Conservation (phyloP, 768 basidiomycete genomes). For the Tulasnella sp. region DNA sequence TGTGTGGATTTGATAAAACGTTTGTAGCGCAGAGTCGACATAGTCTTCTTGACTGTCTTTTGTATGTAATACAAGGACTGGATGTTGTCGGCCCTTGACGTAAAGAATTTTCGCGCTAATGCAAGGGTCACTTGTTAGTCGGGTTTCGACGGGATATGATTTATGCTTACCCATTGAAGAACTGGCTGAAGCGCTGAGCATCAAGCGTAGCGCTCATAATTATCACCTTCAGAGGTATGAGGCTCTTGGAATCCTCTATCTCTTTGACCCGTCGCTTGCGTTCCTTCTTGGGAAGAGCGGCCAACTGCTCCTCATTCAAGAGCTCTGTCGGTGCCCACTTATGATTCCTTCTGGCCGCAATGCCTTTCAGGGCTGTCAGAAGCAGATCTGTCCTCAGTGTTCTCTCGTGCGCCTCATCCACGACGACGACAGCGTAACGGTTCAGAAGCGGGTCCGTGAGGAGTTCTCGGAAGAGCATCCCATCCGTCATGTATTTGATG, state of each 20-base stretch:
- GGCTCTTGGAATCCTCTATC: constrained; percentile 30
- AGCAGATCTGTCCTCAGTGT: constrained; percentile 89
- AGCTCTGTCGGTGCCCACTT: constrained; percentile 20
- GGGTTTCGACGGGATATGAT: not conserved
- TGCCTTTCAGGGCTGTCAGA: constrained; percentile 80
- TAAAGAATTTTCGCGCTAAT: constrained; percentile 77
- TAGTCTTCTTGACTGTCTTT: constrained; percentile 69
- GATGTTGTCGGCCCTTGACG: constrained; percentile 86
- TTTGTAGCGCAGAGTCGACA: constrained; percentile 77
- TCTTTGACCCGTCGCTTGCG: constrained; percentile 33
- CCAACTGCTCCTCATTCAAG: not conserved
- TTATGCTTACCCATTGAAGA: constrained; percentile 63
- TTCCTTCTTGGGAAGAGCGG: constrained; percentile 25
- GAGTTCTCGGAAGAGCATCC: constrained; percentile 92
- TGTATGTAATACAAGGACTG: constrained; percentile 77
- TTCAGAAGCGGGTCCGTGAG: constrained; percentile 66
- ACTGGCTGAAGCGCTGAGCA: constrained; percentile 85
- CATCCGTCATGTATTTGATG: constrained; percentile 95
- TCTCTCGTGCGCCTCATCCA: constrained; percentile 97
- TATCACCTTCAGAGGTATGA: constrained; percentile 67
- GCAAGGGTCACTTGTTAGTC: not conserved
- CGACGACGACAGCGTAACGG: constrained; percentile 76
- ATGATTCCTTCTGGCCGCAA: constrained; percentile 56
- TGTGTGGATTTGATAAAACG: constrained; percentile 88
- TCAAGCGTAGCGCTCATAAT: constrained; percentile 98